Conservation (phyloP, 257 asterid species). For the Solanum sparsipilum region DNA sequence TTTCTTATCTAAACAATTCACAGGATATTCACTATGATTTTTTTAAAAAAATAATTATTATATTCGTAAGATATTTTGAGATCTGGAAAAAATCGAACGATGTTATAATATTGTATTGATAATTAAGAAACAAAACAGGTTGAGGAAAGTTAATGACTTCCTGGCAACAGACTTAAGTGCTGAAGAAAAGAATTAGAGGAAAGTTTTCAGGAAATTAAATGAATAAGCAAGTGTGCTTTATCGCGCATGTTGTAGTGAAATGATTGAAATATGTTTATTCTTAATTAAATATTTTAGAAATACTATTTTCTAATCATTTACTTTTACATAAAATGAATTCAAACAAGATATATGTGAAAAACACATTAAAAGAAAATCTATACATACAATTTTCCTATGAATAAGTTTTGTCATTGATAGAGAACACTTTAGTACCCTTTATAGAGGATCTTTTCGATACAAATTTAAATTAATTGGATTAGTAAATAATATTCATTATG, state of each 20-base stretch:
- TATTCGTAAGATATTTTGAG: neutral
- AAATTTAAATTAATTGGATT: neutral
- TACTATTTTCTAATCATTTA: no score
- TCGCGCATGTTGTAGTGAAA: no score
- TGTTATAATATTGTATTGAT: neutral
- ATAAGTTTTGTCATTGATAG: neutral
- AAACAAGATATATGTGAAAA: no score
- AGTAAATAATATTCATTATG: neutral
- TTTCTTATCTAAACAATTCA: neutral
- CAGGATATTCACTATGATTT: neutral
- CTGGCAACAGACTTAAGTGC: neutral
- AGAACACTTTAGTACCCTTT: neutral
- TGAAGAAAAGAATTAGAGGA: neutral
- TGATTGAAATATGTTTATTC: neutral
- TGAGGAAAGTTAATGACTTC: neutral
- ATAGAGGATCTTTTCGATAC: fast-evolving
- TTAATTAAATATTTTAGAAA: neutral
- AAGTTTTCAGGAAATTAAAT: neutral
- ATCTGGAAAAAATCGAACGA: neutral
- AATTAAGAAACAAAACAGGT: neutral
- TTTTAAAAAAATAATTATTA: neutral
- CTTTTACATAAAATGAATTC: no score
- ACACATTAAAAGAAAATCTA: no score
- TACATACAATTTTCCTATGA: no score
- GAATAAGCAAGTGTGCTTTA: neutral